Base-by-base conservation (phyloP, 2,329 filamentous ascomycete species). In the Immersiporthe knoxdaviesiana region DNA sequence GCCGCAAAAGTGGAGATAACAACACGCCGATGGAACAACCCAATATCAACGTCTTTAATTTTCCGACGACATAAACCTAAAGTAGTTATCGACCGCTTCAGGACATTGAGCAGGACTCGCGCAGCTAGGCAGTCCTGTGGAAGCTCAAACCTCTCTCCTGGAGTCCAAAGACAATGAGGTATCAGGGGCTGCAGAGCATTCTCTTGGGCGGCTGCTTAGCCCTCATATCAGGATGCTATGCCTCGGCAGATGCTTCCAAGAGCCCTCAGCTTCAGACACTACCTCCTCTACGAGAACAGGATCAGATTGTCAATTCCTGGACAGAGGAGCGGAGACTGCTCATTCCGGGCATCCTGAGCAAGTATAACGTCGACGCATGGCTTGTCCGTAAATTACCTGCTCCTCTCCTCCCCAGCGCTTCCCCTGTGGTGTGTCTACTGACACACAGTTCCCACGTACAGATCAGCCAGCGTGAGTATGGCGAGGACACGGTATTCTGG, bases 401-500 rank as follows among this genome's bases (percentile, higher is more conserved):
- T 4, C 58, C 56, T 35, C 24, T 56, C 10, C 30, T 56, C 63
- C 61, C 61, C 59, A 47, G 61, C 39, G 39, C 52, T 47, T 47
- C 16, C 35, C 16, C n/a, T n/a, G n/a, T n/a, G n/a, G n/a, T n/a
- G n/a, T n/a, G n/a, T n/a, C n/a, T 35, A 8, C 44, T 47, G 11
- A 47, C 8, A n/a, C 16, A 47, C 18, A 52, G 16, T 50, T 27
- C 5, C 1, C 1, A 10, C 39, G n/a, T n/a, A 56, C 60, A 84
- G 82, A 83, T 84, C 72, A 83, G 81, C 76, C 83, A 85, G 75
- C 81, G 81, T 63, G 83, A 85, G 72, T 84, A 85, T 73, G 83
- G 81, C 70, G 84, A 85, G 72, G 84, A 85, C 68, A 84, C 83
- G 0, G 79, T 82, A 32, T 85, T 85, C 75, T 85, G 83, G 83